Evolutionary conservation across 2,329 filamentous ascomycete species (phyloP), one percentile per base, ranked within the genome.

Genomic region (Coniella vitis): DNA sequence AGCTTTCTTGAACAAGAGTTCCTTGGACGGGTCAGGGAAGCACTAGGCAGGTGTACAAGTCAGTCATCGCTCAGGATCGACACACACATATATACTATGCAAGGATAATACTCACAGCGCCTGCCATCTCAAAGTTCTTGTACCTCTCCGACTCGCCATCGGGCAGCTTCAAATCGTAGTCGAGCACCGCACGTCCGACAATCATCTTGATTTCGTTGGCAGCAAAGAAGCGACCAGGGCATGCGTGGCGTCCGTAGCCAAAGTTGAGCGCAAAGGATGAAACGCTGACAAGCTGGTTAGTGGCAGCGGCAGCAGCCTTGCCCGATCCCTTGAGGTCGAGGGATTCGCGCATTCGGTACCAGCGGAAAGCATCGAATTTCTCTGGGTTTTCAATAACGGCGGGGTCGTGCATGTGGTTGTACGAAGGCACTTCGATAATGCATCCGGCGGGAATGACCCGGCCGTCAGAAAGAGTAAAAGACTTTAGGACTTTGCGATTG

Each of bases 401-500:
- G 8, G 63, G 57, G 55, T 75, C 72, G 3, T 56, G 56, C 41
- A 61, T 62, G 49, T 69, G 55, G 22, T 63, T 66, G 16, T 63
- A 59, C 12, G 63, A 53, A 0, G 72, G 65, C 0, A 71, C 60
- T 49, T 74, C 66, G 29, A 75, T 63, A n/a, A 65, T 62, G 5
- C 67, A 66, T 22, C 71, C 71, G 2, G 65, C 61, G 0, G 72
- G 71, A 9, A 75, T 65, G 32, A 69, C 66, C 41, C 78, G 72
- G 14, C 77, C 78, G 57, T 76, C 75, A 38, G 75, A 77, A 2
- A 79, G 71, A 2, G 69, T 69, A 55, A 80, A 68, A 4, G 71
- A 65, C 55, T 71, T 68, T 32, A 74, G 61, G 9, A 76, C 74
- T 54, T 73, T 75, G 51, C 76, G 73, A 20, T 61, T 59, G 60